Evolutionary conservation across 345 rosid species (phyloP).

Genomic region (Nasturtium officinale): DNA sequence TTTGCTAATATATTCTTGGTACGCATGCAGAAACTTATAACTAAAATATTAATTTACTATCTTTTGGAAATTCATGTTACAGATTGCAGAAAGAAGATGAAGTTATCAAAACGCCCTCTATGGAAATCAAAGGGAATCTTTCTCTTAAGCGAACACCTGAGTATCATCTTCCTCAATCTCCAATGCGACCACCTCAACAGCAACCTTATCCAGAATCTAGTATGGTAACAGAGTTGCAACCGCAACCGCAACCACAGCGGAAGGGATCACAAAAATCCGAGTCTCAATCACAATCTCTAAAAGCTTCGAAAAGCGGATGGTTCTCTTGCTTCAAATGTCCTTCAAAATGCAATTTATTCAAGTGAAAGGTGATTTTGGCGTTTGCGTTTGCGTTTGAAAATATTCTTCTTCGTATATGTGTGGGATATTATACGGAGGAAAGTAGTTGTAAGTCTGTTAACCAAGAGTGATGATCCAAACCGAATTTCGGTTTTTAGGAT

Average conservation of each 20-base stretch:
- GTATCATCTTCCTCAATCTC: constrained; percentile 35
- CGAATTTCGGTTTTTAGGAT: background rate
- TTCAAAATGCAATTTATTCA: constrained; percentile 21
- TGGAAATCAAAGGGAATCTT: background rate
- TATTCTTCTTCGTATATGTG: background rate
- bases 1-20: background rate
- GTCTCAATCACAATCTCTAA: constrained; percentile 29
- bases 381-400: constrained; percentile 29
- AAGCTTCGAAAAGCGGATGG: constrained; percentile 40
- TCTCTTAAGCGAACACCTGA: background rate
- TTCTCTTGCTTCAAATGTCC: constrained; percentile 63
- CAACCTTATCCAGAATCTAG: constrained; percentile 1
- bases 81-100: constrained; percentile 49
- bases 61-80: constrained; percentile 19
- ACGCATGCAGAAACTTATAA: background rate
- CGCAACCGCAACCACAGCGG: constrained; percentile 10
- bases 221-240: background rate
- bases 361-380: constrained; percentile 1
- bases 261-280: background rate
- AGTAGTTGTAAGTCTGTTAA: background rate
- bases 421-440: background rate
- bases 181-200: constrained; percentile 15
- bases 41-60: constrained; percentile 13
- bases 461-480: constrained; percentile 16
- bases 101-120: constrained; percentile 29